Conservation (phyloP, 169 alveolate species). For the Plasmodium vivax region DNA sequence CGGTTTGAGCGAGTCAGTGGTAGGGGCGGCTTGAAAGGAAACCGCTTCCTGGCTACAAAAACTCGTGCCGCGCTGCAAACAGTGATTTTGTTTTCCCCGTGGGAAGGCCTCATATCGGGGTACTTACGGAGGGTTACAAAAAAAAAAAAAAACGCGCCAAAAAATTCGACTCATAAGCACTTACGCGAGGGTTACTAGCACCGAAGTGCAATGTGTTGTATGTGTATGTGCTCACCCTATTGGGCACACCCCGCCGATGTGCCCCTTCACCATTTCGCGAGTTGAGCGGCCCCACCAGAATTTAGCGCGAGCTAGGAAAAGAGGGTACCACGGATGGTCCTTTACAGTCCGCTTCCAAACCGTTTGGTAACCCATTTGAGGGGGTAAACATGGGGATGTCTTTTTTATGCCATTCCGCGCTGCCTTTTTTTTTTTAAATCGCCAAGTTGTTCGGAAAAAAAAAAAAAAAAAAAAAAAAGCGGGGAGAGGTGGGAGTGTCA, state of each 20-base stretch:
- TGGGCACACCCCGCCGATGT: neutral
- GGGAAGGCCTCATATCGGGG: neutral
- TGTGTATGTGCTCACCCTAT: neutral
- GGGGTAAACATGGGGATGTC: neutral
- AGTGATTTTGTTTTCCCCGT: neutral
- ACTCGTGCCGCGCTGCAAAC: neutral
- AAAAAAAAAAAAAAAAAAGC: no score
- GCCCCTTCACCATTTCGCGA: neutral
- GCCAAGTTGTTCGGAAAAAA: neutral
- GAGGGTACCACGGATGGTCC: neutral
- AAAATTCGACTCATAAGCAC: neutral
- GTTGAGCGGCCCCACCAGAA: neutral
- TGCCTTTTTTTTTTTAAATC: neutral
- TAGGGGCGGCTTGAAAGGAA: neutral
- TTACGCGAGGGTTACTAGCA: neutral
- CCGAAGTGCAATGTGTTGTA: neutral
- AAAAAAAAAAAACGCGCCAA: neutral
- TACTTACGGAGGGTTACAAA: neutral
- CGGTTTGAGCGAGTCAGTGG: no score
- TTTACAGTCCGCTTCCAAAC: neutral
- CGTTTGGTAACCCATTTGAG: neutral
- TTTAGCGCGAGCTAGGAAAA: neutral
- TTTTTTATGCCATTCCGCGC: neutral
- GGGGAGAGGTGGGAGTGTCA: neutral
- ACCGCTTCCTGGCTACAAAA: neutral